Base-by-base conservation (phyloP, 495 filamentous ascomycete species). In the Terfezia claveryi region DNA sequence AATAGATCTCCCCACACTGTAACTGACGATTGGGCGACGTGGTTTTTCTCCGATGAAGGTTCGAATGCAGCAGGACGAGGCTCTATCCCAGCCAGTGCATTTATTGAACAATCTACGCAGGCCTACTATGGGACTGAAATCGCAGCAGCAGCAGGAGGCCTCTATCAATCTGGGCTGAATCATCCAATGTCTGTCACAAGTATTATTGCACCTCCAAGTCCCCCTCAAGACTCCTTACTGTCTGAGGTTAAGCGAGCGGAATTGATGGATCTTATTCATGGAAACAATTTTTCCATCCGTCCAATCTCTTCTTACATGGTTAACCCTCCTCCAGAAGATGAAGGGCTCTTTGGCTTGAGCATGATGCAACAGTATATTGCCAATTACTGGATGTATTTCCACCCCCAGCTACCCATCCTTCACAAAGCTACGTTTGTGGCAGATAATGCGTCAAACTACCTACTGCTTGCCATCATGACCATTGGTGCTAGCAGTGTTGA, bases 361-460 rank as follows among this genome's bases (percentile, higher is more conserved):
- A 94, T 91, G 82, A 92, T 98, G 83, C 85, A 94, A 69, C 79
- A 80, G 9, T 98, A 95, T 65, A 87, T 96, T 62, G 77, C 79
- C 5, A 91, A 87, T 12, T 98, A 86, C 67, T 98, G 91, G 91
- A 73, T 80, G 53, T 85, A 95, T 65, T 93, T 95, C 59, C 92
- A 92, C 68, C 79, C 87, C 53, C 91, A 98, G 64, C 73, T 98
- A 57, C 91, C 91, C 6, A 93, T 98, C 54, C 73, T 98, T 44
- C 91, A 98, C 64, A 82, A 86, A 59, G 87, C 91, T 23, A 96
- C 89, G 0, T 98, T 96, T 69, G 81, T 79, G 9, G 80, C 88
- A 0, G 84, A 94, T 66, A 80, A 81, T 56, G 85, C 85, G 8
- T 84, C 84, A 1, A 87, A 83, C 59, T 69, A 94, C 51, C 73